Evolutionary conservation across 805 yeast genomes (phyloP), one percentile per base, ranked within the genome.

Genomic region (Yamadazyma akitaensis): DNA sequence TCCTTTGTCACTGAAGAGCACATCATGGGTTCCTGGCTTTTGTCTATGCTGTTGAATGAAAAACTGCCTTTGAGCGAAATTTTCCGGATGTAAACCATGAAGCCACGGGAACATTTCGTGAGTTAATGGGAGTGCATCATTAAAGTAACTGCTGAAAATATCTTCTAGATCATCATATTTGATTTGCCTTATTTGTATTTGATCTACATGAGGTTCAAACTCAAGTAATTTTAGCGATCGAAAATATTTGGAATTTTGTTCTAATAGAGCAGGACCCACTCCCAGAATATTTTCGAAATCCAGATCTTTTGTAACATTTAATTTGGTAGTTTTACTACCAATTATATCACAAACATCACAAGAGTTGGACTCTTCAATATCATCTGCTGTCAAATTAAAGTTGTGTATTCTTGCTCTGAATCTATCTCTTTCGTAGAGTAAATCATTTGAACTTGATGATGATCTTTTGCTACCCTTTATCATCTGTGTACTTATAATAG

Each of bases 21-120:
- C 32, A 13, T 28, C 10, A n/a, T 13, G n/a, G 3, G 43, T 24
- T 13, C 25, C 24, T 21, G 17, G 43, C 30, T 37, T 40, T 46
- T 56, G 62, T 33, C 51, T 61, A 34, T 59, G 60, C 47, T 67
- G 72, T 34, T 58, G 57, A 11, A 64, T 47, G 50, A 72, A 71
- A 51, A 80, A 68, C 62, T 74, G 67, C 37, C 75, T 64, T 56
- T 81, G 85, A 19, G 83, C 78, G 36, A 73, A 67, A 56, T 81
- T 80, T 31, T 73, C 70, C 12, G 71, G 72, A 51, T 84, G 81
- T 37, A 86, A 70, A 0, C 96, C 94, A 61, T 91, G 96, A 21
- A 88, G 70, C 97, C 97, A 90, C 0, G 97, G 97, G 56, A 90
- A 91, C 75, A 91, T 79, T 10, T 59, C 58, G 19, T 73, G 76